Evolutionary conservation across 495 filamentous ascomycete species (phyloP), one percentile per base, ranked within the genome.

Genomic region (Talaromyces trachyspermus): DNA sequence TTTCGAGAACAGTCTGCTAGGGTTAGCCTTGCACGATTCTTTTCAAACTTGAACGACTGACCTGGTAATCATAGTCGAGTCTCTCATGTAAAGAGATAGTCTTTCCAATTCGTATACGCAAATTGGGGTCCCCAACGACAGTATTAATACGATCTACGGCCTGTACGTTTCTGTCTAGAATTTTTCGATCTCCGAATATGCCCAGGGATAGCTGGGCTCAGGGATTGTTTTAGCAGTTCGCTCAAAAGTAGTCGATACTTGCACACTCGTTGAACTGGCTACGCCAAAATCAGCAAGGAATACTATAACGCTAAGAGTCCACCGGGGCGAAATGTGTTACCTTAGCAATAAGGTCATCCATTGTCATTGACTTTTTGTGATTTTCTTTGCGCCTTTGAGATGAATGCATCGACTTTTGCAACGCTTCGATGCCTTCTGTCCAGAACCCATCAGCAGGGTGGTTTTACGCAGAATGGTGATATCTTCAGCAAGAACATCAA

Each of bases 241-340:
- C 80, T 73, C 43, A 97, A 87, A 17, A 98, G 71, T 26, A 98
- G 74, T 8, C 87, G 86, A 65, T 98, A 98, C 68, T 85, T 89
- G 74, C 87, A 94, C 11, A 97, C 77, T 26, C 92, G 77, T 70
- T 98, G 92, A 46, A 95, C 88, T 0, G 92, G 92, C 92, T 95
- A 54, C 24, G 19, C 29, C 15, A 2, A 19, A 53, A 25, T 66
- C 33, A 65, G 47, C 25, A 19, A 5, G 33, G 8, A 11, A 11
- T 39, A 12, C 17, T 23, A 41, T 4, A 0, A 44, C 8, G n/a
- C n/a, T n/a, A n/a, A n/a, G n/a, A n/a, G n/a, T n/a, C n/a, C n/a
- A n/a, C n/a, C n/a, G n/a, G n/a, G n/a, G n/a, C n/a, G n/a, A n/a
- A n/a, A n/a, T n/a, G n/a, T n/a, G n/a, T n/a, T 63, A 88, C 90